Evolutionary conservation across 2,329 filamentous ascomycete genomes (phyloP).

Genomic region (Fusarium foetens): DNA sequence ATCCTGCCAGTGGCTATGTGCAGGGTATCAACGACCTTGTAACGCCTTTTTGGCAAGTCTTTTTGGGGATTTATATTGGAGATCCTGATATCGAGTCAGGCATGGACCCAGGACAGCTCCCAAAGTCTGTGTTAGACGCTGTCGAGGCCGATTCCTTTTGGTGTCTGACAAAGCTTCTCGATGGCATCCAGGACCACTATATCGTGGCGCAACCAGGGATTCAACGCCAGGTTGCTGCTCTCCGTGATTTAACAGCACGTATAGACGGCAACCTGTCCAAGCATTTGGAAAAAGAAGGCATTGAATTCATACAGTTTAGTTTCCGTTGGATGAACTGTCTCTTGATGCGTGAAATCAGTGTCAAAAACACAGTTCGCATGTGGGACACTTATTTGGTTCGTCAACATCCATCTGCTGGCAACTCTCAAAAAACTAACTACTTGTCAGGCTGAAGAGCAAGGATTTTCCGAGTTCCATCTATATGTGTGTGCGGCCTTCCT

Average conservation of each 20-base stretch:
- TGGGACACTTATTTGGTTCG: conserved; percentile 98
- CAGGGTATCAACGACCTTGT: conserved; percentile 99
- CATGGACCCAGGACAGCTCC: conserved; percentile 96
- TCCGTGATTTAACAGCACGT: conserved; percentile 88
- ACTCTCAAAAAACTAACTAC: background rate
- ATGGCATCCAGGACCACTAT: conserved; percentile 99
- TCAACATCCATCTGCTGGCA: conserved; percentile 17
- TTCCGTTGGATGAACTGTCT: conserved; percentile 99
- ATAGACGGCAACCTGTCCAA: conserved; percentile 88
- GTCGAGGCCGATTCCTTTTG: conserved; percentile 98
- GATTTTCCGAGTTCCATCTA: conserved; percentile 97
- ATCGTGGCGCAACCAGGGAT: conserved; percentile 98
- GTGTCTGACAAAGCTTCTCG: conserved; percentile 97
- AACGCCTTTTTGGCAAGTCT: conserved; percentile 98
- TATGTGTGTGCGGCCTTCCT: conserved; percentile 98
- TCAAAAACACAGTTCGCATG: conserved; percentile 97
- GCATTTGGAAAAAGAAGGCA: conserved; percentile 88
- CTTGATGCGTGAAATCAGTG: conserved; percentile 96
- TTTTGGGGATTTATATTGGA: conserved; percentile 93
- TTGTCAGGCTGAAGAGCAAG: conserved; percentile 92
- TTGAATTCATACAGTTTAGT: conserved; percentile 99
- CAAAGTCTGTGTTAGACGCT: conserved; percentile 89
- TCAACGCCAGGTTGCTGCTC: conserved; percentile 87
- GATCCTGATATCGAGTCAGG: conserved; percentile 90
- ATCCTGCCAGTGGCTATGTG: conserved; percentile 96